Evolutionary conservation across 306 rosid genomes (phyloP).

Genomic region (Crotalaria pallida): DNA sequence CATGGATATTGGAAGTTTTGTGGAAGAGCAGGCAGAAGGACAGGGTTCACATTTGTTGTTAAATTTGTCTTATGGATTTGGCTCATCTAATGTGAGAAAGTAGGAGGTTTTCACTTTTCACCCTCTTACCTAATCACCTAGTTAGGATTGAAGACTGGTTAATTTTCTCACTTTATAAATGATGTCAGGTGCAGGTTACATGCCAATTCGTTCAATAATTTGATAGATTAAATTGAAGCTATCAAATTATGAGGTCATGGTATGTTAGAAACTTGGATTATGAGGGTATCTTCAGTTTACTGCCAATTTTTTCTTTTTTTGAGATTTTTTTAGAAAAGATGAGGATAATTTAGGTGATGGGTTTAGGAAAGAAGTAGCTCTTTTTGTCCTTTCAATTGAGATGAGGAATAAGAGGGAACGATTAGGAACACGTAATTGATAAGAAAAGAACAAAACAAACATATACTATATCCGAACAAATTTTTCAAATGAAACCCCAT

Average conservation of each 20-base stretch:
- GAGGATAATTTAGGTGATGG: background rate
- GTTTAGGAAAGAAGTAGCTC: background rate
- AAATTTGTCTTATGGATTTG: too few relatives aligned
- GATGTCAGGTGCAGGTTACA: too few relatives aligned
- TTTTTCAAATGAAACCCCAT: background rate
- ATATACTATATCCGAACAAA: constrained; percentile 14
- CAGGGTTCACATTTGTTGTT: background rate
- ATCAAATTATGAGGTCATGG: too few relatives aligned
- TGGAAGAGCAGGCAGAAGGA: background rate
- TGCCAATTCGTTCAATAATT: too few relatives aligned
- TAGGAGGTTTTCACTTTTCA: background rate
- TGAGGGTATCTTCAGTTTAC: too few relatives aligned
- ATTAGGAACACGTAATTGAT: constrained; percentile 25
- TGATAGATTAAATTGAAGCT: too few relatives aligned
- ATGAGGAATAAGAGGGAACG: constrained; percentile 36
- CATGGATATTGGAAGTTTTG: background rate
- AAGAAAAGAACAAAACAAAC: background rate
- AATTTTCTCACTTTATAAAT: too few relatives aligned
- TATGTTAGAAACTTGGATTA: too few relatives aligned
- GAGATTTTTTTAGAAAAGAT: too few relatives aligned
- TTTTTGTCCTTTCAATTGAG: constrained; percentile 31
- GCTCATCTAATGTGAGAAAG: background rate
- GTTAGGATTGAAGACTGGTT: too few relatives aligned
- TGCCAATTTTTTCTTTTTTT: too few relatives aligned
- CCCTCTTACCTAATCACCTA: too few relatives aligned